Evolutionary conservation across 129 eudicot species (phyloP), one percentile per base, ranked within the genome.

Genomic region (Flaveria linearis): DNA sequence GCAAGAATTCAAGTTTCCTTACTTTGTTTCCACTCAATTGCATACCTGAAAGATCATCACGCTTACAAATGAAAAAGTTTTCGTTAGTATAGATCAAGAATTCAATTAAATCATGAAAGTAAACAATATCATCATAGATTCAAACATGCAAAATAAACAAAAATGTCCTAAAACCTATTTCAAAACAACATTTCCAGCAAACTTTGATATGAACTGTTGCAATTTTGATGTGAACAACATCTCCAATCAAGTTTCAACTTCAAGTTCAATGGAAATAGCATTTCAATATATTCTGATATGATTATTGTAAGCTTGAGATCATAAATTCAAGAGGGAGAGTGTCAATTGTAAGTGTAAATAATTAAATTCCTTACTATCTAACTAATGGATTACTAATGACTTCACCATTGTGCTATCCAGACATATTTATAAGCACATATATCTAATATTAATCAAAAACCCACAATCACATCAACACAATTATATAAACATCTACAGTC

Each of bases 21-120:
- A 94, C 96, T 85, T 94, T 94, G 89, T 94, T 94, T 47, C 99
- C 99, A 68, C 97, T n/a, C n/a, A n/a, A n/a, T n/a, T n/a, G n/a
- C n/a, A n/a, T n/a, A n/a, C n/a, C n/a, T n/a, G n/a, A n/a, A n/a
- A n/a, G n/a, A n/a, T n/a, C n/a, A n/a, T n/a, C n/a, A n/a, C n/a
- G n/a, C n/a, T n/a, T n/a, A n/a, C n/a, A n/a, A 72, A 85, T 9
- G 75, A 46, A 78, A 69, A 78, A 23, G 26, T 55, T 45, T 45
- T 26, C 46, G 82, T 85, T 67, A 74, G 82, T 42, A 0, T 61
- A 20, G 39, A 74, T 15, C 47, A 61, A 22, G 60, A 78, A 70
- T 10, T 69, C 39, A 16, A 58, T 36, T 43, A 6, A 63, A 64
- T 15, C 73, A 70, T 13, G 43, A 16, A 30, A 81, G n/a, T 25